Evolutionary conservation across 306 rosid species (phyloP), one percentile per base, ranked within the genome.

Genomic region (Cicer judaicum): DNA sequence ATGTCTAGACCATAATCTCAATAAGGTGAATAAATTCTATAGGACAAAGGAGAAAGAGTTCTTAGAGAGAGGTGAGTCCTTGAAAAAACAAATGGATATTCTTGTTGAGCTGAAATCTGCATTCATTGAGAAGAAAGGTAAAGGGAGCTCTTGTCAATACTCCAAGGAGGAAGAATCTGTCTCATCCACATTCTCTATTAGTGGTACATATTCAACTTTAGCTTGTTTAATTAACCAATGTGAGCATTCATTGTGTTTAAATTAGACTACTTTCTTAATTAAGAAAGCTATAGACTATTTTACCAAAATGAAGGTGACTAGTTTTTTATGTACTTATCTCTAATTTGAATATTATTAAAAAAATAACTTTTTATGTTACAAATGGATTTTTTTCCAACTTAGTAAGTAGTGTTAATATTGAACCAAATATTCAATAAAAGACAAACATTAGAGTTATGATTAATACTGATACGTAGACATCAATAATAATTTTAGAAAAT

Each of bases 21-120:
- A 90, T 84, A 90, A 89, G 81, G 99, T 95, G 76, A 95, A 95
- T 16, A 87, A 83, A 63, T 95, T 95, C 59, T 95, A 83, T 84
- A 89, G 83, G 80, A 72, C 70, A 5, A 95, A 90, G 80, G 99
- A 95, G 81, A 78, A 77, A 6, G 99, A 95, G 81, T 95, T 90
- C 80, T n/a, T 89, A 77, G 96, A 85, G 8, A 87, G 98, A 85
- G 99, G 98, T 2, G 98, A 92, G 40, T 86, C 91, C 46, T 73
- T 92, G 89, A 89, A 77, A 76, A 89, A 92, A 61, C 99, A 95
- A 79, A 80, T 92, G 88, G 96, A 87, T 75, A 87, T 95, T 70
- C 97, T 95, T 62, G 67, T 80, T 80, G 81, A 87, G 70, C 86
- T 89, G 76, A 90, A 89, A 80, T 74, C 88, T 6, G 87, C 86